Base-by-base conservation (phyloP, 1,284 basidiomycete species). In the Sanghuangporus weigelae region DNA sequence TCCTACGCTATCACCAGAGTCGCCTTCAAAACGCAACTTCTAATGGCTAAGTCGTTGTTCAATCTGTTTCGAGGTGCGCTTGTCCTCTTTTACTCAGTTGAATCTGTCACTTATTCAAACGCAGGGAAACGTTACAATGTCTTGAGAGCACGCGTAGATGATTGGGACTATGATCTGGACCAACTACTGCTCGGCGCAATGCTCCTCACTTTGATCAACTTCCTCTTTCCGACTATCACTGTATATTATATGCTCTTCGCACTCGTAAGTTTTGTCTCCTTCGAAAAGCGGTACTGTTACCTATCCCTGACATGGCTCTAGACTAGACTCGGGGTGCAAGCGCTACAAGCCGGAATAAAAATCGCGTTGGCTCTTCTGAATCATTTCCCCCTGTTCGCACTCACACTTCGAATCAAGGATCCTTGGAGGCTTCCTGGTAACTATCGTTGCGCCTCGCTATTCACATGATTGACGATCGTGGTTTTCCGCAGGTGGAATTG, bases 141-240 rank as follows among this genome's bases (percentile, higher is more conserved):
- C 31, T 78, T 98, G 35, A 83, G 94, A 54, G 81, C 88, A 56
- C 86, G 96, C 36, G 87, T 89, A 6, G 96, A 99, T 73, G 85
- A 90, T 8, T 95, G 92, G 82, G 85, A 89, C 67, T 98, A 98
- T 72, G 93, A 96, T 67, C 81, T 96, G 31, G 96, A 99, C 73
- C 95, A 98, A 73, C 82, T 98, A 11, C 81, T 98, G 36, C 87
- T 99, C 36, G 96, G 96, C 14, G 96, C 96, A 0, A 89, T 99
- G 50, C 80, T 99, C 26, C 98, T 99, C 77, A 98, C 95, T 0
- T 81, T 98, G 16, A 82, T 94, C 3, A 86, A 90, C 0, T 98
- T 99, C 73, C 80, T 98, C 4, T 89, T 93, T 63, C 96, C 97
- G 1, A 98, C 97, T 0, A 85, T 96, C 2, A 71, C 92, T 31